Evolutionary conservation across 2,329 filamentous ascomycete species (phyloP).

Genomic region (Hymenoscyphus fructigenus): DNA sequence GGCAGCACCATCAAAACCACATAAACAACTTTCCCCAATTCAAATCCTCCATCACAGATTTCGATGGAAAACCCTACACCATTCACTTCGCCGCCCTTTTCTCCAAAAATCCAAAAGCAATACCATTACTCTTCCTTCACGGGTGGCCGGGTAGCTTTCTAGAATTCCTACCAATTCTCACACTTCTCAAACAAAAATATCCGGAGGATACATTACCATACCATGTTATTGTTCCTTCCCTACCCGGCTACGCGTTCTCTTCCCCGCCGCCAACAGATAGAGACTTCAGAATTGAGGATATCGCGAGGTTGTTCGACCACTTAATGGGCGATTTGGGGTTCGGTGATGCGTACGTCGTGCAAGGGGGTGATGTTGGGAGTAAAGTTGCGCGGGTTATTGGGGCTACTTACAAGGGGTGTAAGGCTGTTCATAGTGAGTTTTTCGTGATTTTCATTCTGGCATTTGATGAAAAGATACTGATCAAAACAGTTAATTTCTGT

Average conservation of each 20-base stretch:
- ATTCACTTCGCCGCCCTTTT: no score
- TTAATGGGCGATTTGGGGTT: constrained; percentile 17
- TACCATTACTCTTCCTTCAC: no score
- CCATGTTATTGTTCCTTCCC: constrained; percentile 25
- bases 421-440: constrained; percentile 19
- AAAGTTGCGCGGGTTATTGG: constrained; percentile 18
- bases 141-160: constrained; percentile 39
- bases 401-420: constrained; percentile 15
- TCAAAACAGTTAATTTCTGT: constrained; percentile 10
- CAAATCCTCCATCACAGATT: no score
- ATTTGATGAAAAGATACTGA: background rate
- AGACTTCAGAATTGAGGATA: constrained; percentile 35
- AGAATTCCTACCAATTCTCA: constrained; percentile 55
- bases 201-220: constrained; percentile 39
- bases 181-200: constrained; percentile 48
- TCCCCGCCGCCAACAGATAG: constrained; percentile 27
- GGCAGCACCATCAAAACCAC: no score
- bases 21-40: no score
- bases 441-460: background rate
- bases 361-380: constrained; percentile 40
- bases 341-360: constrained; percentile 17
- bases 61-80: no score
- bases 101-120: no score
- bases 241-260: constrained; percentile 26
- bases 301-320: constrained; percentile 22